Base-by-base conservation (phyloP, 192 early-diverging fungal species). In the Dissophora globulifera region DNA sequence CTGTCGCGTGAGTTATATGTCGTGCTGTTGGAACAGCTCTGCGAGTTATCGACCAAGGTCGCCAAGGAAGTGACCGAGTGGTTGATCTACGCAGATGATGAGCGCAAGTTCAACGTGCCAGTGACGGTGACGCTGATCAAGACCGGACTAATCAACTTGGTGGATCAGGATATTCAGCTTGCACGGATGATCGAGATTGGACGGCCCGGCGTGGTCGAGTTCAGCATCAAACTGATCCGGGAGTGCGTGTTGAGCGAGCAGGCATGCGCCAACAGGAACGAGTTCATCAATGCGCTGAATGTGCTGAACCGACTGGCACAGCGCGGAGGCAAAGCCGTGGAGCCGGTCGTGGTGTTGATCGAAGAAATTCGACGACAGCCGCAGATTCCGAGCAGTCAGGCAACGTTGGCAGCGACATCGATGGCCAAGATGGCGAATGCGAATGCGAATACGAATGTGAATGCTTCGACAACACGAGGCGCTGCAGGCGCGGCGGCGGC, bases 81-180 rank as follows among this genome's bases (percentile, higher is more conserved):
- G 98, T 78, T 99, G n/a, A 84, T 95, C 23, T 96, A 94, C 81
- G 89, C 92, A 2, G 94, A 96, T 56, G 98, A 99, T 67, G 97
- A 97, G 79, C 93, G 95, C 69, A 95, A 97, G 75, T 92, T 90
- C 67, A 94, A 94, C 59, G 93, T 97, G 4, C 85, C 90, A 12
- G 93, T 93, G 0, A 93, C 94, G 0, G 79, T 92, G 19, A 87
- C 90, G 11, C 82, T 99, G 43, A 90, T 97, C 64, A 89, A 91
- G 56, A 89, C 91, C 16, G 83, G 90, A 1, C 79, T 99, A 22
- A 80, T 99, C 9, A 85, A 83, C 42, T 58, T 92, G 17, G 79
- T 81, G 4, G 96, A 98, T 41, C 86, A 97, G 59, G 98, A 99
- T 82, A 85, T 87, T 27, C 94, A 94, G 67, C 86, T 99, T 15